phyloP scores from a whole-genome alignment of 2,329 filamentous ascomycete species.

The Ophiostoma montium region DNA sequence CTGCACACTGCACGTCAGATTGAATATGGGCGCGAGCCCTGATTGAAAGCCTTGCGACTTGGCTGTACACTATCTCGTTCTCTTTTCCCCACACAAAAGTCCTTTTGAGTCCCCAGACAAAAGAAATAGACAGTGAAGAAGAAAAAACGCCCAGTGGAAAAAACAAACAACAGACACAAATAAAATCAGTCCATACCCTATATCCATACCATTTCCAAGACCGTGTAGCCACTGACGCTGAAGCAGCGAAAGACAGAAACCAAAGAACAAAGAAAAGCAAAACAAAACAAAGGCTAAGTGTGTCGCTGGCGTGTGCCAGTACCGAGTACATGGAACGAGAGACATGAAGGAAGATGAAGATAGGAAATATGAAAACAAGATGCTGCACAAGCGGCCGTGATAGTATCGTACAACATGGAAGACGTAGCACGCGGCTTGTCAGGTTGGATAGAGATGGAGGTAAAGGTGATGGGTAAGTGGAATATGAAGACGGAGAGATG shows the following conservation, averaged over 20 bases:
- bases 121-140: background rate
- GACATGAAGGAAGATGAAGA: background rate
- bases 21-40: background rate
- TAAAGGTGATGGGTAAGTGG: background rate
- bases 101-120: background rate
- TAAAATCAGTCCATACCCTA: background rate
- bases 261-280: background rate
- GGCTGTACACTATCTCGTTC: background rate
- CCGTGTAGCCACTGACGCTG: too few species aligned
- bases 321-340: background rate
- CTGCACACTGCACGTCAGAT: background rate
- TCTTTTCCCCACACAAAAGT: background rate
- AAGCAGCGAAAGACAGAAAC: background rate
- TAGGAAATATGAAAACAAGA: background rate
- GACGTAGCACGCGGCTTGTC: background rate
- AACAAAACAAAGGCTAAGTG: too few species aligned
- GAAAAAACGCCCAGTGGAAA: too few species aligned
- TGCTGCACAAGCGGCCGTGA: conserved; percentile 4
- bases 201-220: too few species aligned
- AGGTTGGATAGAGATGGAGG: background rate
- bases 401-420: conserved; percentile 3
- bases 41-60: background rate
- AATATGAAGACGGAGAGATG: background rate
- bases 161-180: background rate
- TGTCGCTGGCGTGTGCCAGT: background rate